Percentiles rank a stretch among this genome's conserved stretches.
Conservation (phyloP, 2,329 filamentous ascomycete species). For the Beauveria sp. region DNA sequence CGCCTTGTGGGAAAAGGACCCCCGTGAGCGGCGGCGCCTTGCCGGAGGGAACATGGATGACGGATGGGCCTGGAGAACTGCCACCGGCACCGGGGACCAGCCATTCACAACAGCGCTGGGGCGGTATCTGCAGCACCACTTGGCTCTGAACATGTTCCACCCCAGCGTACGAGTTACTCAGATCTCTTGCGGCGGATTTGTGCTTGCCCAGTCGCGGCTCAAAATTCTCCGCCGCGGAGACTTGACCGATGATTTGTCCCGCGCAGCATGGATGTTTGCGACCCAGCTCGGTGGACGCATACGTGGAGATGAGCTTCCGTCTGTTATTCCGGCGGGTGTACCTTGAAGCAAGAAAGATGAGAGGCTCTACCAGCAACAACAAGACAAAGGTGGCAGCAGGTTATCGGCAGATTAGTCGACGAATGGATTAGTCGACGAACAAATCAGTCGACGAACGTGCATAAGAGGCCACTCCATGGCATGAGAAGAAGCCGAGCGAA, state of each 20-base stretch:
- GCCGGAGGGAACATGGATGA: constrained; percentile 42
- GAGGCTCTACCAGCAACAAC: not conserved
- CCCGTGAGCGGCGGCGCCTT: constrained; percentile 34
- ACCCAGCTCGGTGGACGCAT: constrained; percentile 28
- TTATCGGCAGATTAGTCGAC: no score
- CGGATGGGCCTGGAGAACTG: constrained; percentile 43
- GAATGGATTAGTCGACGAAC: no score
- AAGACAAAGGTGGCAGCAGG: not conserved
- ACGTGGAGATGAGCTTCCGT: constrained; percentile 19
- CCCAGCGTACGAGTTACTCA: constrained; percentile 45
- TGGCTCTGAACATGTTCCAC: constrained; percentile 48
- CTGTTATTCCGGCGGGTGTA: constrained; percentile 15
- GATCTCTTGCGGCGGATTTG: constrained; percentile 49
- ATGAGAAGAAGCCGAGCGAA: not conserved
- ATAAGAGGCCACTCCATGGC: not conserved
- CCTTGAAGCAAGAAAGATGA: not conserved
- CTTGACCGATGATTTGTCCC: constrained; percentile 23
- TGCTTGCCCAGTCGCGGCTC: constrained; percentile 43
- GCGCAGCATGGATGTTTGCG: constrained; percentile 31
- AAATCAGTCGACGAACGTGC: no score
- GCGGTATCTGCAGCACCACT: constrained; percentile 42
- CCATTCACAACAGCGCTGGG: constrained; percentile 45
- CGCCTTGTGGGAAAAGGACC: constrained; percentile 24
- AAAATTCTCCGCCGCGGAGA: constrained; percentile 35
- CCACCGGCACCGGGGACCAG: constrained; percentile 17